phyloP scores from a whole-genome alignment of 106 monocot species.

The Alisma plantagoaquatica region DNA sequence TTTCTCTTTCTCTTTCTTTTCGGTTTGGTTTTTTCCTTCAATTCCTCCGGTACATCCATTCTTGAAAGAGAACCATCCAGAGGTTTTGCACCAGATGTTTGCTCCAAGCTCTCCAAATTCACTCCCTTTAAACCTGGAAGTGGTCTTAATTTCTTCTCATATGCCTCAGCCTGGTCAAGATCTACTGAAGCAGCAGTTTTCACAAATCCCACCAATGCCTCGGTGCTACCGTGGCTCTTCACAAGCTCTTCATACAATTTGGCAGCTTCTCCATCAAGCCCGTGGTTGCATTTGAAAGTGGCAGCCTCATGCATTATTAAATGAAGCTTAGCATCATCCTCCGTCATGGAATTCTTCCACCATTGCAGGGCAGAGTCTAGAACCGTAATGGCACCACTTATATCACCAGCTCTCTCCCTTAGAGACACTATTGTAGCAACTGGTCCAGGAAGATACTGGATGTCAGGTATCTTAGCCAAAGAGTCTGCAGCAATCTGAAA shows the following conservation, averaged over 20 bases:
- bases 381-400: slow-evolving; percentile 35
- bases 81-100: slow-evolving; percentile 72
- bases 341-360: slow-evolving; percentile 84
- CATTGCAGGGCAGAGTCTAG: slow-evolving; percentile 60
- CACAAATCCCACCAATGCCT: slow-evolving; percentile 49
- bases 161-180: slow-evolving; percentile 72
- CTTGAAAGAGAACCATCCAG: slow-evolving; percentile 32
- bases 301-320: slow-evolving; percentile 61
- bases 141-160: slow-evolving; percentile 63
- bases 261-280: slow-evolving; percentile 42
- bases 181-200: slow-evolving; percentile 40
- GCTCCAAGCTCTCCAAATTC: slow-evolving; percentile 66
- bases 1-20: slow-evolving; percentile 93
- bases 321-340: slow-evolving; percentile 41
- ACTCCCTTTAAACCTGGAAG: slow-evolving; percentile 57
- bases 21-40: slow-evolving; percentile 40
- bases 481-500: slow-evolving; percentile 59
- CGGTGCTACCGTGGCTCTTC: slow-evolving; percentile 19
- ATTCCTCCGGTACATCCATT: slow-evolving; percentile 45
- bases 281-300: slow-evolving; percentile 50
- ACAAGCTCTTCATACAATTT: slow-evolving; percentile 44
- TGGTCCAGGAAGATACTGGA: slow-evolving; percentile 71
- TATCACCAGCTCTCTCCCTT: slow-evolving; percentile 41
- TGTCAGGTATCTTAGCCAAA: slow-evolving; percentile 53
- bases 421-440: slow-evolving; percentile 80